Base-by-base conservation (phyloP, 352 stramenopile species). In the Phytophthora agathidicida region DNA sequence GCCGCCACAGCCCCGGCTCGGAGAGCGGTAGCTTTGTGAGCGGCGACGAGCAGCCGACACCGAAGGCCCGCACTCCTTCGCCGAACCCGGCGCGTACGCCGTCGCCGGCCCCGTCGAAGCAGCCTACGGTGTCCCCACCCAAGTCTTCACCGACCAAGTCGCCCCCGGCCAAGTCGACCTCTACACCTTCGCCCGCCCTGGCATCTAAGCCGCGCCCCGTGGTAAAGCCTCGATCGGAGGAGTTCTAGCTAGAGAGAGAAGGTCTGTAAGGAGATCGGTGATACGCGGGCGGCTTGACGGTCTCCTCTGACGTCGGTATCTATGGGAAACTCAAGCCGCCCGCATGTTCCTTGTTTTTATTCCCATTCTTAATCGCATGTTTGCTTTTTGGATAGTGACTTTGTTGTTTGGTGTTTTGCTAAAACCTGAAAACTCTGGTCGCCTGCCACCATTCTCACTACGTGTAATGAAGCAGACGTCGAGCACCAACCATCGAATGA, bases 1-100 rank as follows among this genome's bases (percentile, higher is more conserved):
- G 80, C 22, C 74, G 74, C 24, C 70, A 71, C 50, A 80, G 66
- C 38, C 70, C 71, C 24, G 66, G 81, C 45, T 82, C 75, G 20
- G 80, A 91, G 41, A 83, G 77, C 65, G 77, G 65, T 47, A 86
- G 76, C 62, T 73, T 80, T 24, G 47, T 83, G 48, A 73, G 26
- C 53, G 62, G 44, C 55, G 75, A 81, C 16, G 58, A 68, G 45
- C 60, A 71, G 59, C 53, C 58, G 20, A 81, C 68, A 3, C 68
- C 72, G 22, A 80, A 69, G 43, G 53, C 51, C 22, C 68, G 59
- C 28, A 60, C 65, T 35, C 42, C 68, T 35, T 81, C 74, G 3
- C 73, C 73, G 14, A 76, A 66, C 23, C 68, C 64, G 10, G 20
- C 57, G 7, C 69, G 68, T 2, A 50, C 47, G 22, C 36, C 60